Base-by-base conservation (phyloP, 139 green algal genomes). In the Coelastrella sp. region DNA sequence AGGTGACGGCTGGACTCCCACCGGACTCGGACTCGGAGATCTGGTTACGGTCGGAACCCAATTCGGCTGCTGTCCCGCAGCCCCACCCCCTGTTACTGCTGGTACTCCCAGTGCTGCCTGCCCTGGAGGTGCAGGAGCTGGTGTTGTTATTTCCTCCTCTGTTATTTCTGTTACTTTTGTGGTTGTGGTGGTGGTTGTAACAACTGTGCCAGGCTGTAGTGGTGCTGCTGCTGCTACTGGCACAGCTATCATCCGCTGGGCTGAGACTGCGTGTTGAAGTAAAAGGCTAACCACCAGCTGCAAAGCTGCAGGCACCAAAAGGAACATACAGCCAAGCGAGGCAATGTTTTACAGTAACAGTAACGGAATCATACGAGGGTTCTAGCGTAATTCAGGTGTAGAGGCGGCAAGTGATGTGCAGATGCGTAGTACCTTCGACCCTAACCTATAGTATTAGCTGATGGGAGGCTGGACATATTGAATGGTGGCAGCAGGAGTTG, bases 101-200 rank as follows among this genome's bases (percentile, higher is more conserved):
- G n/a, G 22, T 60, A 73, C n/a, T 13, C 2, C 58, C 4, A 14
- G 56, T 54, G 57, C 16, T 56, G 56, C 6, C 17, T 59, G 56
- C 7, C 6, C 80, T 73, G 80, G 58, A 57, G 80, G 58, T 22
- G 23, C 80, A n/a, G 80, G 58, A 22, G 79, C 57, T 86, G 80
- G n/a, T 73, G 81, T 20, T 64, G 81, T 54, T 16, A 54, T 56
- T 7, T 5, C n/a, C 59, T 32, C 20, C 59, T 22, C 5, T 75
- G 59, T 20, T 56, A 54, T 59, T 23, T 22, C 5, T 75, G 59
- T 20, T 57, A 54, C 80, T 60, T 58, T 66, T 59, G 8, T 66
- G 47, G 80, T 66, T 86, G 80, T 66, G 16, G 68, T 76, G 6
- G 68, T 76, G 68, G 68, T 76, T 3, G 68, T 76, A 3, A 32